Conservation (phyloP, 768 basidiomycete genomes). For the Psilocybe sp. region DNA sequence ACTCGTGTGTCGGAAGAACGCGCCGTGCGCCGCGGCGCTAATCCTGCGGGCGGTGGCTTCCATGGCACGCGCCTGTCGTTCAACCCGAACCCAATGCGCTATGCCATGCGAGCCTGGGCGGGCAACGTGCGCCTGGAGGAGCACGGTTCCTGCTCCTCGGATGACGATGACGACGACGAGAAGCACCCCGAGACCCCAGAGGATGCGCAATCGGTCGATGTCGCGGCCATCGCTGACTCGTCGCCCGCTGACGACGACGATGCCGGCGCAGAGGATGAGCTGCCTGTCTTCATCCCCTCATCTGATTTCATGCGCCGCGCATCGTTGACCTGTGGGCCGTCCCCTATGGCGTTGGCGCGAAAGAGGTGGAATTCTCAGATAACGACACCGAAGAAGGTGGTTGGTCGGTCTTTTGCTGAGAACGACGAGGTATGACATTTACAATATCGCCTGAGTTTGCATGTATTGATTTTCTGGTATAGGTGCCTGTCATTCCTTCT, state of each 20-base stretch:
- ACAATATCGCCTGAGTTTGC: neutral
- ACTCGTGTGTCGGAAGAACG: slow-evolving; percentile 2
- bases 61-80: slow-evolving; percentile 47
- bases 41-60: slow-evolving; percentile 38
- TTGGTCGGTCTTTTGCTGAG: too few relatives aligned
- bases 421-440: neutral
- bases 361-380: slow-evolving; percentile 45
- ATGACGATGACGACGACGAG: slow-evolving; percentile 36
- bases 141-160: slow-evolving; percentile 32
- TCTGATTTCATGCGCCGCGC: too few relatives aligned
- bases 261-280: too few relatives aligned
- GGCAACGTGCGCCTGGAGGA: slow-evolving; percentile 41
- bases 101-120: slow-evolving; percentile 57
- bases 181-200: slow-evolving; percentile 58
- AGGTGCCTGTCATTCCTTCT: slow-evolving; percentile 5
- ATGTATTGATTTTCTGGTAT: neutral
- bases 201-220: slow-evolving; percentile 40
- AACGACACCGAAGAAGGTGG: too few relatives aligned
- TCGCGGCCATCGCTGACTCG: slow-evolving; percentile 24
- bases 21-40: slow-evolving; percentile 1
- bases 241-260: too few relatives aligned
- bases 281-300: too few relatives aligned
- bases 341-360: slow-evolving; percentile 61
- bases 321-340: slow-evolving; percentile 55
- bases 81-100: slow-evolving; percentile 60